Evolutionary conservation across 306 rosid species (phyloP).

Genomic region (Cyamopsis tetragonoloba): DNA sequence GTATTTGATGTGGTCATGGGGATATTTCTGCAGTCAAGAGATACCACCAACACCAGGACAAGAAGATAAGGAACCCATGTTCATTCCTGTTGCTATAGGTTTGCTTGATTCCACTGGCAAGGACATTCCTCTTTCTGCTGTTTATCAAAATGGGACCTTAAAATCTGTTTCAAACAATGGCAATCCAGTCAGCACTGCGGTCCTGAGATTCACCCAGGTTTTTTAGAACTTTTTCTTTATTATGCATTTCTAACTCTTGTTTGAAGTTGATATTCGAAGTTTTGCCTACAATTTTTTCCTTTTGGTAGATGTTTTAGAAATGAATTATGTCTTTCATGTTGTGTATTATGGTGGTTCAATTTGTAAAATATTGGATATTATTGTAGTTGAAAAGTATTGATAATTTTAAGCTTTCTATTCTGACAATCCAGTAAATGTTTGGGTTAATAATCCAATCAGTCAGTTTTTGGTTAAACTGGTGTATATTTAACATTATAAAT

Average conservation of each 20-base stretch:
- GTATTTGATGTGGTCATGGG: constrained; percentile 37
- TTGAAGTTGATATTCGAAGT: constrained; percentile 11
- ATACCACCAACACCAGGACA: constrained; percentile 92
- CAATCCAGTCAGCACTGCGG: constrained; percentile 60
- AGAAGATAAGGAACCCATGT: constrained; percentile 82
- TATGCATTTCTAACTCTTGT: constrained; percentile 10
- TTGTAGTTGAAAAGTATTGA: too few relatives aligned
- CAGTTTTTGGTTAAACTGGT: too few relatives aligned
- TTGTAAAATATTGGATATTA: too few relatives aligned
- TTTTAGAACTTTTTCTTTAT: constrained; percentile 20
- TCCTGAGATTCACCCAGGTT: constrained; percentile 92
- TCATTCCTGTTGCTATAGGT: constrained; percentile 84
- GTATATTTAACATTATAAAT: too few relatives aligned
- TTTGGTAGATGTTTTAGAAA: neutral
- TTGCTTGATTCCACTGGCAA: constrained; percentile 75
- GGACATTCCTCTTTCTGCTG: constrained; percentile 61
- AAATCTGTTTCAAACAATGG: constrained; percentile 49
- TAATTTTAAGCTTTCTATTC: too few relatives aligned
- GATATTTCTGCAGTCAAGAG: constrained; percentile 64
- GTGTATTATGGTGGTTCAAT: too few relatives aligned
- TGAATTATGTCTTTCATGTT: too few relatives aligned
- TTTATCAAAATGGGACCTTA: constrained; percentile 67
- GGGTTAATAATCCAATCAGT: too few relatives aligned
- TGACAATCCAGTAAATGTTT: too few relatives aligned
- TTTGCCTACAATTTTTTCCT: neutral